phyloP scores from a whole-genome alignment of 306 rosid genomes.

The Pyrus bretschneideri region DNA sequence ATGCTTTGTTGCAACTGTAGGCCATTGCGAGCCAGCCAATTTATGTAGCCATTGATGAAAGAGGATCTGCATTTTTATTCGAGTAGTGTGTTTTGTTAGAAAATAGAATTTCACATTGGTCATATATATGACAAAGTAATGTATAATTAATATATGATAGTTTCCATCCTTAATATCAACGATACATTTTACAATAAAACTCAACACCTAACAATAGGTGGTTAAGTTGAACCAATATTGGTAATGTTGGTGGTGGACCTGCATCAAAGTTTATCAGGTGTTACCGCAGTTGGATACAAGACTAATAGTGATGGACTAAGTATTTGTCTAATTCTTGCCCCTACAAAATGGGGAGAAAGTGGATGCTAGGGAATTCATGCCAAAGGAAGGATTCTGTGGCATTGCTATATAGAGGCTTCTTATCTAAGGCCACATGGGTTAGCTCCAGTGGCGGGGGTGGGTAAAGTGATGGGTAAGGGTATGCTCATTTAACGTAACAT shows the following conservation, averaged over 20 bases:
- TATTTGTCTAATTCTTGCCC: constrained; percentile 45
- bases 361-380: constrained; percentile 31
- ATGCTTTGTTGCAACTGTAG: constrained; percentile 7
- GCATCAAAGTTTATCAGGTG: constrained; percentile 2
- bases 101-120: too few species aligned
- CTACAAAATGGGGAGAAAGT: constrained; percentile 27
- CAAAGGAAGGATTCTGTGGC: constrained; percentile 32
- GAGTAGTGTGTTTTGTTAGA: constrained; percentile 14
- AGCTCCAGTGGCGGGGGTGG: too few species aligned
- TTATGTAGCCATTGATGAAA: constrained; percentile 36
- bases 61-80: constrained; percentile 27
- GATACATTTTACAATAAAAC: too few species aligned
- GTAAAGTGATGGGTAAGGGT: too few species aligned
- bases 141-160: too few species aligned
- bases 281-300: constrained; percentile 36
- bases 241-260: too few species aligned
- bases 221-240: too few species aligned
- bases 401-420: constrained; percentile 13
- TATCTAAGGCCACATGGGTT: neutral
- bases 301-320: constrained; percentile 15
- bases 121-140: too few species aligned
- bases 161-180: too few species aligned
- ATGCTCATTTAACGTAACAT: too few species aligned
- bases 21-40: constrained; percentile 28
- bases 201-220: too few species aligned